A percentile compares a stretch with the other conserved stretches of the same genome.
Conservation (phyloP, 768 basidiomycete species). For the Lepiota subincarnata region DNA sequence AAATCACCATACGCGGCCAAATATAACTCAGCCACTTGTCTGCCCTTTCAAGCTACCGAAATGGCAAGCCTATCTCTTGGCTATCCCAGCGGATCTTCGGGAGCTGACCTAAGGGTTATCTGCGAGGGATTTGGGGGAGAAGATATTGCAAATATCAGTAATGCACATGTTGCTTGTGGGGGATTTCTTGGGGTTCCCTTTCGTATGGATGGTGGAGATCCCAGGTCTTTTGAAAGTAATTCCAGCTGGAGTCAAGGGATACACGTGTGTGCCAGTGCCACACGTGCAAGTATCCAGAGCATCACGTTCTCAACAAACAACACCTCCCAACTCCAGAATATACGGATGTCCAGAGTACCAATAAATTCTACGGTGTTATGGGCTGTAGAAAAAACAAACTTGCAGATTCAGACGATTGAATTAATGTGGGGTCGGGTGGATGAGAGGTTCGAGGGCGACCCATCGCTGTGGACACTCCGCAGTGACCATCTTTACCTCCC, state of each 20-base stretch:
- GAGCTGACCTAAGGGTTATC: neutral
- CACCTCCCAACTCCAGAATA: neutral
- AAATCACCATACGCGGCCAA: too few species aligned
- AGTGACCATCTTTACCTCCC: neutral
- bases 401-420: neutral
- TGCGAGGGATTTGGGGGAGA: conserved; percentile 18
- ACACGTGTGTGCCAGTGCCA: conserved; percentile 17
- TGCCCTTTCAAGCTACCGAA: neutral
- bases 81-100: neutral
- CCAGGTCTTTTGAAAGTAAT: neutral
- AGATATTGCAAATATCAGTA: conserved; percentile 17
- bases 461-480: neutral
- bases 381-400: neutral
- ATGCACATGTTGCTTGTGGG: conserved; percentile 16
- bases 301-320: neutral
- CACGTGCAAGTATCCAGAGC: neutral
- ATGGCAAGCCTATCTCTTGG: neutral
- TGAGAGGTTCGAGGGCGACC: neutral
- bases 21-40: too few species aligned
- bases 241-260: conserved; percentile 19
- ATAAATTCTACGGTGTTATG: neutral
- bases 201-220: conserved; percentile 21
- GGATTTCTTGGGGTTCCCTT: conserved; percentile 16
- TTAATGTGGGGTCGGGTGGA: neutral
- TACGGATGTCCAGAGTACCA: neutral